Evolutionary conservation across 225 moss, liverwort and hornwort genomes (phyloP).

Genomic region (Neckera pumila): DNA sequence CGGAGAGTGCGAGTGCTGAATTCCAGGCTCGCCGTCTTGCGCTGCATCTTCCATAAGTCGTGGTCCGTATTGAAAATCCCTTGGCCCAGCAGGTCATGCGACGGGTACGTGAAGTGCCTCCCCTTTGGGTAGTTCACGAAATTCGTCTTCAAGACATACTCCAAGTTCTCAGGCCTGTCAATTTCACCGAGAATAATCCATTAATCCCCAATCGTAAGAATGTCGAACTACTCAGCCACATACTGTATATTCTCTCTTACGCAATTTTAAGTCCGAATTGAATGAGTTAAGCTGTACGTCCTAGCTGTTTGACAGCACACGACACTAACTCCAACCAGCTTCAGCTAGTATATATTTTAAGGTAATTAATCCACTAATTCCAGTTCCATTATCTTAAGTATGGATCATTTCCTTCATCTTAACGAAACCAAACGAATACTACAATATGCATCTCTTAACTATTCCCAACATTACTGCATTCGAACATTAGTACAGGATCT

Average conservation of each 20-base stretch:
- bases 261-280: not conserved
- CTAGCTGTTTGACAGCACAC: too few species aligned
- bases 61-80: slow-evolving; percentile 59
- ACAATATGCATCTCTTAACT: not conserved
- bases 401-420: not conserved
- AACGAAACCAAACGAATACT: not conserved
- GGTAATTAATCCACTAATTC: not conserved
- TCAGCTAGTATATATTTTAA: too few species aligned
- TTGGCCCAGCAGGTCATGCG: slow-evolving; percentile 44
- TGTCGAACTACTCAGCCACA: not conserved
- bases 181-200: too few species aligned
- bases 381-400: too few species aligned
- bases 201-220: not conserved
- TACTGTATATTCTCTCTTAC: not conserved
- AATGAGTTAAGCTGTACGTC: not conserved
- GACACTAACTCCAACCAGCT: not conserved
- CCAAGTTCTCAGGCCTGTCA: slow-evolving; percentile 41
- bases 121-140: slow-evolving; percentile 54
- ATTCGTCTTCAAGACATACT: slow-evolving; percentile 43
- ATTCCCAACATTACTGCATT: not conserved
- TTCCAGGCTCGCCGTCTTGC: slow-evolving; percentile 51
- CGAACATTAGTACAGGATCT: not conserved
- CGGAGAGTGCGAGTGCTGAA: slow-evolving; percentile 47
- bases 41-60: slow-evolving; percentile 39
- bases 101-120: slow-evolving; percentile 37